Conservation (phyloP, 495 filamentous ascomycete genomes). For the Penicillium bovifimosum region DNA sequence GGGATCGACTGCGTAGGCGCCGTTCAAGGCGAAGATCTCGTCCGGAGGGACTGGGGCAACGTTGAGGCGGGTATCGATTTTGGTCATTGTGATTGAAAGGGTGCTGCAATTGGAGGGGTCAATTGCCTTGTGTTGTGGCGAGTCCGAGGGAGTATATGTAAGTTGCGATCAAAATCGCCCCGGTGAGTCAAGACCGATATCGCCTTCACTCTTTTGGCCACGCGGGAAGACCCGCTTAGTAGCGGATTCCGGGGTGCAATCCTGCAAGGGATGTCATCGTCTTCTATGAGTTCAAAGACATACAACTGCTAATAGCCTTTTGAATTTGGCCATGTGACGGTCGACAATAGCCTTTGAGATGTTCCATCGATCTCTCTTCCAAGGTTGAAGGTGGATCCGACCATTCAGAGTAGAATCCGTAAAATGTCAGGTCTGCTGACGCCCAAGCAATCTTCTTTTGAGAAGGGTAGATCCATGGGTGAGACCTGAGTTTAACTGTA, state of each 20-base stretch:
- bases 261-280: slow-evolving; percentile 4
- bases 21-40: slow-evolving; percentile 46
- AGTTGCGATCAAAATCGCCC: slow-evolving; percentile 7
- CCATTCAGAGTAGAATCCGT: too few relatives aligned
- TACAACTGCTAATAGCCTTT: slow-evolving; percentile 14
- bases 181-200: slow-evolving; percentile 32
- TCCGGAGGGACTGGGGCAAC: slow-evolving; percentile 41
- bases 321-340: not conserved
- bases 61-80: slow-evolving; percentile 27
- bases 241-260: slow-evolving; percentile 12
- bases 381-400: too few relatives aligned
- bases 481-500: too few relatives aligned
- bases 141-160: slow-evolving; percentile 6
- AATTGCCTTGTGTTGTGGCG: not conserved
- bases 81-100: slow-evolving; percentile 25
- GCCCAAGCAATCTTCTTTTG: too few relatives aligned
- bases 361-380: not conserved
- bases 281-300: slow-evolving; percentile 2
- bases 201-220: slow-evolving; percentile 20
- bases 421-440: not conserved
- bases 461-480: too few relatives aligned
- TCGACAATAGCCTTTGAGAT: not conserved
- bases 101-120: not conserved
- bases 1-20: slow-evolving; percentile 36
- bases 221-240: slow-evolving; percentile 28